Conservation (phyloP, 2,329 filamentous ascomycete species). For the Aspergillus sp. region DNA sequence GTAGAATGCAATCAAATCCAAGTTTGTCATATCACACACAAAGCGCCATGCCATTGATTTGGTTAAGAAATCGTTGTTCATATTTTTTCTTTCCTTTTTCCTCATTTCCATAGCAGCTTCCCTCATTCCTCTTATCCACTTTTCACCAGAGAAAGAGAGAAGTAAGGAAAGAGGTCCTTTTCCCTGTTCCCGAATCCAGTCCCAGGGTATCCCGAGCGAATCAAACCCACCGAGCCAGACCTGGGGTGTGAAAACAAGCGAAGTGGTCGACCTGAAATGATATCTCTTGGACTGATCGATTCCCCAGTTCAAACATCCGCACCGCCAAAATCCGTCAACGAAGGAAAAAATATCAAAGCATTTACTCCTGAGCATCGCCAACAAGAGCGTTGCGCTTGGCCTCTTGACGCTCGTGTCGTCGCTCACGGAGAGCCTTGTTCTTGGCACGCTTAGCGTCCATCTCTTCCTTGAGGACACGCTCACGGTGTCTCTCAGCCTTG, state of each 20-base stretch:
- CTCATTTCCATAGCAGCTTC: constrained; percentile 10
- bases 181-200: constrained; percentile 20
- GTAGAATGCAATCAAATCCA: constrained; percentile 18
- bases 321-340: constrained; percentile 36
- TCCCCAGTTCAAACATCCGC: constrained; percentile 36
- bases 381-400: constrained; percentile 87
- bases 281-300: constrained; percentile 29
- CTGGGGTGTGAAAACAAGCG: constrained; percentile 24
- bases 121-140: constrained; percentile 8
- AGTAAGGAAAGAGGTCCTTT: constrained; percentile 13
- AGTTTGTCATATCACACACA: constrained; percentile 26
- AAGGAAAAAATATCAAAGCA: constrained; percentile 20
- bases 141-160: constrained; percentile 16
- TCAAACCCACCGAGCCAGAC: constrained; percentile 23
- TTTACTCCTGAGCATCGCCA: constrained; percentile 62
- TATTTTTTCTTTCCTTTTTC: constrained; percentile 20
- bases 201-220: constrained; percentile 21
- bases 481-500: constrained; percentile 98
- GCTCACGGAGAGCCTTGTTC: constrained; percentile 99
- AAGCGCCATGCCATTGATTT: constrained; percentile 30
- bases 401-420: constrained; percentile 87
- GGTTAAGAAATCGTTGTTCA: constrained; percentile 20
- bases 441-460: constrained; percentile 99
- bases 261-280: constrained; percentile 28
- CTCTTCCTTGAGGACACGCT: constrained; percentile 95